Conservation (phyloP, 164 flowering plant species). For the Tetrastigma voinierianum region DNA sequence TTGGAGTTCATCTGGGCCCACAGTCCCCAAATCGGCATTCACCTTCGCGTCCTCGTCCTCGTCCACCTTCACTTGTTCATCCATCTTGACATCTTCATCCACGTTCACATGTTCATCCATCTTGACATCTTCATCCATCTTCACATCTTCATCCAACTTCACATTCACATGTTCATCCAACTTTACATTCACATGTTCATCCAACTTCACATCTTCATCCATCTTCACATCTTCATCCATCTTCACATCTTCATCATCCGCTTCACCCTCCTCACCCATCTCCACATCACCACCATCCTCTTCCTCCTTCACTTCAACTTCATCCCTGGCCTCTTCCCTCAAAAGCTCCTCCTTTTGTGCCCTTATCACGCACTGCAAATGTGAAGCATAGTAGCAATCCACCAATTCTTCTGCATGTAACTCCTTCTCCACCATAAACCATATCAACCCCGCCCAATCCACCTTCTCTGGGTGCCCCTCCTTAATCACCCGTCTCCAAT, state of each 20-base stretch:
- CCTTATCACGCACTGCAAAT: constrained; percentile 76
- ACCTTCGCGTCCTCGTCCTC: constrained; percentile 14
- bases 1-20: constrained; percentile 13
- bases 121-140: constrained; percentile 1
- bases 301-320: constrained; percentile 10
- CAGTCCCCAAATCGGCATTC: constrained; percentile 6
- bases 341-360: constrained; percentile 50
- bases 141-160: constrained; percentile 8
- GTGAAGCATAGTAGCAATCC: constrained; percentile 41
- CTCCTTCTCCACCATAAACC: constrained; percentile 97
- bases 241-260: constrained; percentile 16
- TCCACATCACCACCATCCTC: constrained; percentile 18
- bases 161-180: constrained; percentile 13
- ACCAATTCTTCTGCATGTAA: constrained; percentile 29
- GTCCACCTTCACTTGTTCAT: constrained; percentile 2
- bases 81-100: constrained; percentile 13
- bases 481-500: constrained; percentile 38
- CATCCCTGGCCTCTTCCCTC: constrained; percentile 22
- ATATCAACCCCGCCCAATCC: constrained; percentile 76
- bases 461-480: constrained; percentile 75
- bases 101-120: constrained; percentile 18
- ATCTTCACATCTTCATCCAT: constrained; percentile 5
- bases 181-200: constrained; percentile 16
- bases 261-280: constrained; percentile 19
- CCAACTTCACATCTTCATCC: constrained; percentile 9